A percentile compares a stretch with the other conserved stretches of the same genome.
Conservation (phyloP, 331 rosid species). For the Pyrus hybrid region DNA sequence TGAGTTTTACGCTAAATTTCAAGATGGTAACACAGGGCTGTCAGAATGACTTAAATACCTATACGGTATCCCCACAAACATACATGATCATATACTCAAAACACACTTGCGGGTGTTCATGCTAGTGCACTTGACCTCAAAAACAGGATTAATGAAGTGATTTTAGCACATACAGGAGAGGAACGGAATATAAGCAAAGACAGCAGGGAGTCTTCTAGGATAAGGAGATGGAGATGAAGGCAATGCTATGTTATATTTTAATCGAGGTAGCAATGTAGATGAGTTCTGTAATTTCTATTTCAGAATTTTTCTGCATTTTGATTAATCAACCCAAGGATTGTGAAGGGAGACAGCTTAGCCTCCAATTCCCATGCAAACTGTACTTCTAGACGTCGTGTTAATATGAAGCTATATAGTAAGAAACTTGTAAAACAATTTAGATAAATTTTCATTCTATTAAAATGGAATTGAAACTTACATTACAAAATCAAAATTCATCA, state of each 20-base stretch:
- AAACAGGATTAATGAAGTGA: neutral
- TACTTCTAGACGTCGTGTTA: neutral
- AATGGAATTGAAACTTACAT: neutral
- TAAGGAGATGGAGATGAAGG: neutral
- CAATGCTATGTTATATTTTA: neutral
- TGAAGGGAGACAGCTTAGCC: neutral
- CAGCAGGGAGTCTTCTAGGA: neutral
- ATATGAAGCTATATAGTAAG: neutral
- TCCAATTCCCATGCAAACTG: neutral
- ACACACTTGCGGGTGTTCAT: neutral
- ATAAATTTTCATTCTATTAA: slow-evolving; percentile 7
- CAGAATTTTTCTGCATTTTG: slow-evolving; percentile 1
- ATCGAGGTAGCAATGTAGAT: neutral
- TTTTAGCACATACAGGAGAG: neutral
- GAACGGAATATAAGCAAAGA: neutral
- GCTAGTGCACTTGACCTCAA: neutral
- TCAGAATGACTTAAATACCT: neutral
- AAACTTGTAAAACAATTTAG: slow-evolving; percentile 1
- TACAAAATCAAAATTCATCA: neutral
- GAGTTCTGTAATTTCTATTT: neutral
- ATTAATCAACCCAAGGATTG: neutral
- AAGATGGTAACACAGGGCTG: slow-evolving; percentile 2
- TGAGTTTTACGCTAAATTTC: neutral
- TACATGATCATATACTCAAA: neutral
- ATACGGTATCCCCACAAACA: neutral